These are phyloP conservation scores for Barnettozyma californica DNA, from an alignment of 805 yeast species.

Conservation along the genomic window DNA sequence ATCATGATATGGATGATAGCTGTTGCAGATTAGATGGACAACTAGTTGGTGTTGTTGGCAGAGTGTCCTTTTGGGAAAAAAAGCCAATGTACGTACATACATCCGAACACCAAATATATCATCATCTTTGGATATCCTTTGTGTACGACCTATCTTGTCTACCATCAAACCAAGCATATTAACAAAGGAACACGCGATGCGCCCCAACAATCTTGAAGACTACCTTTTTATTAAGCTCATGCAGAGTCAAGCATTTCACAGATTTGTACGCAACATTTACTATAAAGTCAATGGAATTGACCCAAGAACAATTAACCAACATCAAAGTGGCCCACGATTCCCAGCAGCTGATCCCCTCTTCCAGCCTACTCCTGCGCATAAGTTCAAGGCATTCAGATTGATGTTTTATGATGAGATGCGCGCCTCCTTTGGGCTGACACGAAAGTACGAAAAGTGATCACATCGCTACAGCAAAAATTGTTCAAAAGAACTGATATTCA, in stretches of 20 bases:
- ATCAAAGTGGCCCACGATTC: constrained; percentile 16
- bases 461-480: neutral
- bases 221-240: constrained; percentile 40
- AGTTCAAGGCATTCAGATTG: constrained; percentile 52
- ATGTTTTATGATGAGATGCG: constrained; percentile 60
- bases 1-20: constrained; percentile 48
- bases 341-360: constrained; percentile 16
- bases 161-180: no score
- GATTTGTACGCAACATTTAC: constrained; percentile 57
- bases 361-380: constrained; percentile 49
- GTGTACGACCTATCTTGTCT: no score
- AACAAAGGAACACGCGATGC: neutral
- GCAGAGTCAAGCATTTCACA: constrained; percentile 53
- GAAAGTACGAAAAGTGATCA: constrained; percentile 14
- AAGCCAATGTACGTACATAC: neutral
- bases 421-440: constrained; percentile 43
- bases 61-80: neutral
- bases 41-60: neutral
- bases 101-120: neutral
- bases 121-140: no score
- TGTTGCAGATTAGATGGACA: neutral
- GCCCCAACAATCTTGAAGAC: constrained; percentile 41
- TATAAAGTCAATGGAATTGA: constrained; percentile 53
- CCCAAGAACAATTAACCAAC: constrained; percentile 34
- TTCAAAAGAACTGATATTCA: constrained; percentile 1